Conservation (phyloP, 805 yeast species). For the Cyberlindnera nakhonratchasimensis region DNA sequence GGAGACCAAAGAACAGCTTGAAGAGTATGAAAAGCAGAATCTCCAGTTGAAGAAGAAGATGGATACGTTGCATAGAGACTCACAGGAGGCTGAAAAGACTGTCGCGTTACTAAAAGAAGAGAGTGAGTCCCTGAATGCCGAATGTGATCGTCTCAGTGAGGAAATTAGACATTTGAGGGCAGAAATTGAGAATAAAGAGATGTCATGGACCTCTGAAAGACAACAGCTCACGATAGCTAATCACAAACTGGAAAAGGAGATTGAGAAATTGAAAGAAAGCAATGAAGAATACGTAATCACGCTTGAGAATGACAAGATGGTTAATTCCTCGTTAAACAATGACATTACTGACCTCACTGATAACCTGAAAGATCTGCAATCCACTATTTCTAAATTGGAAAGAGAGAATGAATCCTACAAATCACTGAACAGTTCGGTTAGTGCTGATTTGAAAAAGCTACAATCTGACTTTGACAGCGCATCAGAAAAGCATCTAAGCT, state of each 20-base stretch:
- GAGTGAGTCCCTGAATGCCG: constrained; percentile 44
- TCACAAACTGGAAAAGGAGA: constrained; percentile 6
- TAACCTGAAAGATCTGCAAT: constrained; percentile 9
- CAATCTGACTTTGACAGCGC: constrained; percentile 6
- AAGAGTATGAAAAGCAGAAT: constrained; percentile 44
- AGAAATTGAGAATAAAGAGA: constrained; percentile 30
- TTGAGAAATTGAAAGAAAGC: constrained; percentile 34
- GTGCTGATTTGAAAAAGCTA: constrained; percentile 1
- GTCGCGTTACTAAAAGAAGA: constrained; percentile 39
- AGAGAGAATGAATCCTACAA: constrained; percentile 1
- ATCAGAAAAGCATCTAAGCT: constrained; percentile 4
- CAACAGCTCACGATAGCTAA: neutral
- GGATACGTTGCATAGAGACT: constrained; percentile 33
- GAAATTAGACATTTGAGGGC: constrained; percentile 38
- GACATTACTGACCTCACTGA: constrained; percentile 36
- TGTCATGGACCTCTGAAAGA: constrained; percentile 3
- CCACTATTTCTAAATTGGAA: constrained; percentile 2
- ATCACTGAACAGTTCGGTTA: constrained; percentile 5
- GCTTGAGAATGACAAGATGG: constrained; percentile 34
- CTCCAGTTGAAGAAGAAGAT: constrained; percentile 33
- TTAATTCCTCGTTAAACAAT: constrained; percentile 33
- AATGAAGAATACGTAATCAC: constrained; percentile 38
- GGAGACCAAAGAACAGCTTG: constrained; percentile 46
- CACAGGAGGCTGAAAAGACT: constrained; percentile 31
- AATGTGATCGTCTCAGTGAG: constrained; percentile 48